Evolutionary conservation across 2,329 filamentous ascomycete genomes (phyloP).

Genomic region (Exserohilum turcica): DNA sequence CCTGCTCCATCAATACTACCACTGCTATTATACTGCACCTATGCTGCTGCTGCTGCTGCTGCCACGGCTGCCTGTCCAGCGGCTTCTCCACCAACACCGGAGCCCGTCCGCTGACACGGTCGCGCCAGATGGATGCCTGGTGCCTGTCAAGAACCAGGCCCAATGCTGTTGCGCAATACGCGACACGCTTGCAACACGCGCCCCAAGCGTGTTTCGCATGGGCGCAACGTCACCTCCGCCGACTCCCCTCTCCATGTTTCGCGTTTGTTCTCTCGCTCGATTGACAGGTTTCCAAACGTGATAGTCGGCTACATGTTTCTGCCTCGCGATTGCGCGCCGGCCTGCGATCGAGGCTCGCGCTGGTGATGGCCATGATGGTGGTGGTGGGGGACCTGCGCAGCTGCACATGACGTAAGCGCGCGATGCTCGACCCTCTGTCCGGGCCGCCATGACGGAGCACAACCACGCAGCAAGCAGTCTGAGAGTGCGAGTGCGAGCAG

Average conservation of each 20-base stretch:
- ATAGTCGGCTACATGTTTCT: background rate
- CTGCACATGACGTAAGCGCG: conserved; percentile 8
- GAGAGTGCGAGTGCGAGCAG: background rate
- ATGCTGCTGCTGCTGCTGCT: too few species aligned
- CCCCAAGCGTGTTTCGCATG: background rate
- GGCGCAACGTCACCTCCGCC: background rate
- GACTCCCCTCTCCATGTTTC: background rate
- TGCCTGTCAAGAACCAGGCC: too few species aligned
- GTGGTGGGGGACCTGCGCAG: background rate
- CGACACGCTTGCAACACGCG: background rate
- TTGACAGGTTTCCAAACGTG: background rate
- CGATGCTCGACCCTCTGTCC: background rate
- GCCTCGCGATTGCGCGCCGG: conserved; percentile 3
- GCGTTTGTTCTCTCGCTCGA: background rate
- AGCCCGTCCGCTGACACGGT: too few species aligned
- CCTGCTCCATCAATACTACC: background rate
- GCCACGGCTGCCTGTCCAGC: too few species aligned
- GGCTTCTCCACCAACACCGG: too few species aligned
- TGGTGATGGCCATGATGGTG: conserved; percentile 1
- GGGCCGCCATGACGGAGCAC: background rate
- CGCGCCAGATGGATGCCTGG: background rate
- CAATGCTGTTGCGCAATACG: background rate
- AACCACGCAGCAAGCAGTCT: background rate
- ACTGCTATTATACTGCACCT: too few species aligned
- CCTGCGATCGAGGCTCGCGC: conserved; percentile 1